Evolutionary conservation across 441 rosid species (phyloP).

Genomic region (Euphorbia schlechtendalii): DNA sequence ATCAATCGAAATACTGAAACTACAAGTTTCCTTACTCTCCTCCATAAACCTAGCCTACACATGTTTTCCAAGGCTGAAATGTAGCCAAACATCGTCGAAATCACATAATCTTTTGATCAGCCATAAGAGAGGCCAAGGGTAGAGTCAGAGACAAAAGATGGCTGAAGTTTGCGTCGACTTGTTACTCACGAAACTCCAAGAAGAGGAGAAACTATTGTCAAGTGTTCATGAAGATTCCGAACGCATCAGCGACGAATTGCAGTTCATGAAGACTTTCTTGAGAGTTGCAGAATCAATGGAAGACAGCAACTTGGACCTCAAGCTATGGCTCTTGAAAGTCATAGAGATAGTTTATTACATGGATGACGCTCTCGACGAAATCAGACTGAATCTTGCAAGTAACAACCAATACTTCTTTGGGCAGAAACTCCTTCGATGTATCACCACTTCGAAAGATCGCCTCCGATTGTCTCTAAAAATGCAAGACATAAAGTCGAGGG

Average conservation of each 20-base stretch:
- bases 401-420: not conserved
- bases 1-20: too few relatives aligned
- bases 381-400: not conserved
- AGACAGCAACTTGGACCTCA: conserved; percentile 29
- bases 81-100: not conserved
- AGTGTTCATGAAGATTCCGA: conserved; percentile 29
- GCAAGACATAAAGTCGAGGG: not conserved
- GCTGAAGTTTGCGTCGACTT: conserved; percentile 22
- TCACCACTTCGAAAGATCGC: not conserved
- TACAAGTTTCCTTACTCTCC: not conserved
- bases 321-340: conserved; percentile 37
- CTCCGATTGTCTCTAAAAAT: not conserved
- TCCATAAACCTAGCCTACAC: not conserved
- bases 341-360: conserved; percentile 34
- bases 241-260: conserved; percentile 28
- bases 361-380: conserved; percentile 34
- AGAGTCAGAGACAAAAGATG: not conserved
- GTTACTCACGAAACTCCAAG: conserved; percentile 20
- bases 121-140: not conserved
- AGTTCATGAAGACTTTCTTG: conserved; percentile 36
- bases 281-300: conserved; percentile 33
- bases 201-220: conserved; percentile 18
- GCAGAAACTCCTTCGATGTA: not conserved
- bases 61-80: not conserved
- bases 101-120: not conserved